Evolutionary conservation across 2,329 filamentous ascomycete species (phyloP).

Genomic region (Diaporthe batatas): DNA sequence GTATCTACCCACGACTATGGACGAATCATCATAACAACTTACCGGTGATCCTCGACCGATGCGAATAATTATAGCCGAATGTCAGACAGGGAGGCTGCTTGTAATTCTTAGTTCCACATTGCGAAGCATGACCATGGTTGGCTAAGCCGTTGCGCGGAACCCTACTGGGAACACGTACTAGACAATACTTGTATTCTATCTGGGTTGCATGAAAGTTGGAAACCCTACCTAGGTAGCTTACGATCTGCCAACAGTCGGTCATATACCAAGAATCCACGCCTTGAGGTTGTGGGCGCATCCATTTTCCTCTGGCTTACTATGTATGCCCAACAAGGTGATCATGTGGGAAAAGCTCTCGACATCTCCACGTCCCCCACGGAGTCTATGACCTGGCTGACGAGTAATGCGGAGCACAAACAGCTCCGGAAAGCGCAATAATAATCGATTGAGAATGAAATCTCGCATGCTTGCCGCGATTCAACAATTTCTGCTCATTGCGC

Average conservation of each 20-base stretch:
- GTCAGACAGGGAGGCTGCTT: not conserved
- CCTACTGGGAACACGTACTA: not conserved
- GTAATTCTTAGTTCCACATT: not conserved
- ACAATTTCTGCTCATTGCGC: too few relatives aligned
- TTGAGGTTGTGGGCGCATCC: too few relatives aligned
- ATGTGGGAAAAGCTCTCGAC: too few relatives aligned
- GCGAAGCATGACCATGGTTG: slow-evolving; percentile 18
- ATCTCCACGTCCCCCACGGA: not conserved
- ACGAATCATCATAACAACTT: not conserved
- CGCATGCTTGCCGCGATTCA: not conserved
- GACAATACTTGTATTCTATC: too few relatives aligned
- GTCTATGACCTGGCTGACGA: not conserved
- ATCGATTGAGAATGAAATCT: not conserved
- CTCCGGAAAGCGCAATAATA: not conserved
- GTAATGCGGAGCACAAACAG: not conserved
- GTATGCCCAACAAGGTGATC: not conserved
- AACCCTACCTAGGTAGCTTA: too few relatives aligned
- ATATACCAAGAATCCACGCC: too few relatives aligned
- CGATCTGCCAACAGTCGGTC: too few relatives aligned
- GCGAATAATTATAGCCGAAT: too few relatives aligned
- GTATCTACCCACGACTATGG: not conserved
- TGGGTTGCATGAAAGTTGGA: not conserved
- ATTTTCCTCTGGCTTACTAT: too few relatives aligned
- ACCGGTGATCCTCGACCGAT: not conserved
- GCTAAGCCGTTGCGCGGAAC: slow-evolving; percentile 7